A percentile compares a stretch with the other conserved stretches of the same genome.
Conservation (phyloP, 2,329 filamentous ascomycete genomes). For the Dissoconium aciculare region DNA sequence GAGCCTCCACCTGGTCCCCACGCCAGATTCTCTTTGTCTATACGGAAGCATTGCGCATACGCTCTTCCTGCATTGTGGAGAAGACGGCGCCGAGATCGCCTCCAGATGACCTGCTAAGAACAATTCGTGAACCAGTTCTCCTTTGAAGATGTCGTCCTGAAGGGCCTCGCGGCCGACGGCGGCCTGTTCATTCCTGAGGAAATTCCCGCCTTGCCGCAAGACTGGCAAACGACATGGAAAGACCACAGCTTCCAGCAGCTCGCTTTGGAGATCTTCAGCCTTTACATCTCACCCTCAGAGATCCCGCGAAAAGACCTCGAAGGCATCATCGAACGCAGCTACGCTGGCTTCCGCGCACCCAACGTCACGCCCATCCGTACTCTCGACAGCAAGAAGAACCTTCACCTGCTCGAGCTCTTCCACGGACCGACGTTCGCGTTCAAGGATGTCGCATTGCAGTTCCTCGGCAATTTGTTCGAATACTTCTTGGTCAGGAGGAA, state of each 20-base stretch:
- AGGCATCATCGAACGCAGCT: conserved; percentile 68
- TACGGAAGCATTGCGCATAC: no score
- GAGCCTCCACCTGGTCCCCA: no score
- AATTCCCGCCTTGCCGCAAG: conserved; percentile 48
- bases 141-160: conserved; percentile 81
- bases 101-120: no score
- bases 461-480: conserved; percentile 90
- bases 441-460: conserved; percentile 88
- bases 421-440: conserved; percentile 92
- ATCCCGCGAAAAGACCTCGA: conserved; percentile 69
- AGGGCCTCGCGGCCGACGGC: conserved; percentile 73
- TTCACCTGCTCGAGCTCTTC: conserved; percentile 86
- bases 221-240: conserved; percentile 59
- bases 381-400: conserved; percentile 54
- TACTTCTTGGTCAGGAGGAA: conserved; percentile 70
- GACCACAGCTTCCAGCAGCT: conserved; percentile 67
- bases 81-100: no score
- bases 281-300: conserved; percentile 74
- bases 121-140: conserved; percentile 81
- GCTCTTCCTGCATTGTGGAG: no score
- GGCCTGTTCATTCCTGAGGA: conserved; percentile 81
- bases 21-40: no score
- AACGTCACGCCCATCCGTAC: conserved; percentile 67
- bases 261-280: conserved; percentile 68
- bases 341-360: conserved; percentile 70